phyloP scores from a whole-genome alignment of 306 rosid genomes.

The Fragaria ananassa region DNA sequence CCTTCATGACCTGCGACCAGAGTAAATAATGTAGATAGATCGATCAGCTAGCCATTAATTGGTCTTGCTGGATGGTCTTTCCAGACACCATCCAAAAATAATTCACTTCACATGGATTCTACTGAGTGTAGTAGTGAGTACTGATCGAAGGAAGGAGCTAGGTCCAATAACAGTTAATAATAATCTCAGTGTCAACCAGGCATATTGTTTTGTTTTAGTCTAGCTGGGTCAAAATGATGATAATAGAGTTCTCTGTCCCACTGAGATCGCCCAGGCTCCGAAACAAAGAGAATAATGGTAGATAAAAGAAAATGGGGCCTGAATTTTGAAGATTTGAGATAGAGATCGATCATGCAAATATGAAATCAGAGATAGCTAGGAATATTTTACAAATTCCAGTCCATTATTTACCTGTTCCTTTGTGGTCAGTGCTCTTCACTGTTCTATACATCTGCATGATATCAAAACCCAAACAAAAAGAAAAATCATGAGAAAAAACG shows the following conservation, averaged over 20 bases:
- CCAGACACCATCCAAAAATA: constrained; percentile 51
- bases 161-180: neutral
- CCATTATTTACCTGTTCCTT: constrained; percentile 52
- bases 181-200: neutral
- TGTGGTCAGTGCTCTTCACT: constrained; percentile 83
- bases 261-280: constrained; percentile 32
- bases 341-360: neutral
- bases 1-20: constrained; percentile 50
- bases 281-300: constrained; percentile 51
- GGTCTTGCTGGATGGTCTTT: constrained; percentile 34
- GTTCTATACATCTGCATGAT: constrained; percentile 99
- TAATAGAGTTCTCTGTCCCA: constrained; percentile 41
- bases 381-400: constrained; percentile 23
- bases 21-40: constrained; percentile 17
- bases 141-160: neutral
- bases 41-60: constrained; percentile 9
- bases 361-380: neutral
- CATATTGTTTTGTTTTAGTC: constrained; percentile 23
- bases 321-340: neutral
- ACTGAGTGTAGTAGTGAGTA: constrained; percentile 2
- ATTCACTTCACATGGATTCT: constrained; percentile 32
- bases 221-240: constrained; percentile 29
- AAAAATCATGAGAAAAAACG: constrained; percentile 21
- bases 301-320: constrained; percentile 30
- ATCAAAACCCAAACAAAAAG: constrained; percentile 24